Percentiles rank a stretch among this genome's conserved stretches.
Conservation (phyloP, 208 protist genomes). For the Leishmania lainsoni region DNA sequence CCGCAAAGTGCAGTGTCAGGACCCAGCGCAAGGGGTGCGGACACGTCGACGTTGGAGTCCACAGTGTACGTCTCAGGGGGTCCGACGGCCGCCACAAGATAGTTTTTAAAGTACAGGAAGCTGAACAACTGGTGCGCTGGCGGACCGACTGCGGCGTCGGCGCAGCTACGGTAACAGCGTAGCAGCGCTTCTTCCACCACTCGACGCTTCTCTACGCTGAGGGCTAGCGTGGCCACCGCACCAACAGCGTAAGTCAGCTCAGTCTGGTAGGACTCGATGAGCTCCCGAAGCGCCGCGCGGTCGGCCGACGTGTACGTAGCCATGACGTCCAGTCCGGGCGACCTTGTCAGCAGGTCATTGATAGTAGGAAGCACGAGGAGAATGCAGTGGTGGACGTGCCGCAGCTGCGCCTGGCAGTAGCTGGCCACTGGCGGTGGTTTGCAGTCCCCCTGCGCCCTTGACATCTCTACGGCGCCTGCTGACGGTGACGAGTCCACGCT, state of each 20-base stretch:
- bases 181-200: slow-evolving; percentile 27
- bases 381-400: slow-evolving; percentile 55
- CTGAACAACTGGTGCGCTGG: slow-evolving; percentile 52
- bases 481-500: not conserved
- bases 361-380: slow-evolving; percentile 64
- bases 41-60: not conserved
- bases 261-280: slow-evolving; percentile 51
- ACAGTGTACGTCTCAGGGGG: slow-evolving; percentile 27
- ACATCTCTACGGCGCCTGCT: not conserved
- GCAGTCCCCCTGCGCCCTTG: not conserved
- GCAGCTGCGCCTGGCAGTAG: slow-evolving; percentile 47
- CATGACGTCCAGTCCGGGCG: slow-evolving; percentile 65
- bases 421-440: slow-evolving; percentile 17
- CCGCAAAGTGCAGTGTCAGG: slow-evolving; percentile 17
- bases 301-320: slow-evolving; percentile 59
- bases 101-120: slow-evolving; percentile 21
- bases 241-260: slow-evolving; percentile 52
- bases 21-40: slow-evolving; percentile 14
- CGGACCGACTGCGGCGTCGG: slow-evolving; percentile 13
- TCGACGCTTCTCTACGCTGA: slow-evolving; percentile 21
- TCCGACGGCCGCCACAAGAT: slow-evolving; percentile 28
- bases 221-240: slow-evolving; percentile 41
- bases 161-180: slow-evolving; percentile 9
- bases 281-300: slow-evolving; percentile 40
- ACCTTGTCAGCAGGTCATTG: slow-evolving; percentile 40